Conservation (phyloP, 2,329 filamentous ascomycete genomes). For the Metarhizium guizhouense region DNA sequence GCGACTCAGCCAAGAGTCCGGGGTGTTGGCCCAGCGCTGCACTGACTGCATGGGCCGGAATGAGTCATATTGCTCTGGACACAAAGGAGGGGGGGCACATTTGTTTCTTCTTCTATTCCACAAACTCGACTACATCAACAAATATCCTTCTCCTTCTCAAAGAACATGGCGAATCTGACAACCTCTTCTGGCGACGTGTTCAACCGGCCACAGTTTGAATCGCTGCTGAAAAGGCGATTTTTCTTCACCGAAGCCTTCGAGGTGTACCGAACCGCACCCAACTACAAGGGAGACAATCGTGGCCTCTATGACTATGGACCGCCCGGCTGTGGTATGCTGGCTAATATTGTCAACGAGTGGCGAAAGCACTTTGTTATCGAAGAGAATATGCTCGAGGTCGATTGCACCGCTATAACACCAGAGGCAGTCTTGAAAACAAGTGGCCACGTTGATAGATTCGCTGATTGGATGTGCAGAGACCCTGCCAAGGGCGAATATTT, state of each 20-base stretch:
- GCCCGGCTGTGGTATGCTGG: slow-evolving; percentile 8
- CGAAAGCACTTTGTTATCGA: slow-evolving; percentile 9
- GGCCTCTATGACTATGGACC: slow-evolving; percentile 11
- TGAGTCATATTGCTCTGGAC: too few relatives aligned
- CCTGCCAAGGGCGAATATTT: slow-evolving; percentile 95
- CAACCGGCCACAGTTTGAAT: not conserved
- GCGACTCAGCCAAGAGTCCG: too few relatives aligned
- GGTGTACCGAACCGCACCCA: slow-evolving; percentile 37
- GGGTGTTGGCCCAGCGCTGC: too few relatives aligned
- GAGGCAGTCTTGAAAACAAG: slow-evolving; percentile 59
- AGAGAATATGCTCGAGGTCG: slow-evolving; percentile 39
- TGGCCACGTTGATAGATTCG: slow-evolving; percentile 64
- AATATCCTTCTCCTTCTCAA: not conserved
- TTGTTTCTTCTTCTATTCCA: not conserved
- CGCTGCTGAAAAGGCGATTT: slow-evolving; percentile 38
- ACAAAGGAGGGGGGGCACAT: too few relatives aligned
- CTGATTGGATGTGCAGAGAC: slow-evolving; percentile 79
- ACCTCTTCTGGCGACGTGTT: not conserved
- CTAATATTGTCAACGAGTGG: slow-evolving; percentile 11
- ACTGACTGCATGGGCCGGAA: too few relatives aligned
- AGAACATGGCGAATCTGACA: not conserved
- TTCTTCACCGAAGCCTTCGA: slow-evolving; percentile 64
- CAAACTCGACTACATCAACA: not conserved
- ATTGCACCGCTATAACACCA: slow-evolving; percentile 61
- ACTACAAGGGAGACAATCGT: not conserved